Evolutionary conservation across 2,329 filamentous ascomycete species (phyloP).

Genomic region (Pseudophaeomoniella oleicola): DNA sequence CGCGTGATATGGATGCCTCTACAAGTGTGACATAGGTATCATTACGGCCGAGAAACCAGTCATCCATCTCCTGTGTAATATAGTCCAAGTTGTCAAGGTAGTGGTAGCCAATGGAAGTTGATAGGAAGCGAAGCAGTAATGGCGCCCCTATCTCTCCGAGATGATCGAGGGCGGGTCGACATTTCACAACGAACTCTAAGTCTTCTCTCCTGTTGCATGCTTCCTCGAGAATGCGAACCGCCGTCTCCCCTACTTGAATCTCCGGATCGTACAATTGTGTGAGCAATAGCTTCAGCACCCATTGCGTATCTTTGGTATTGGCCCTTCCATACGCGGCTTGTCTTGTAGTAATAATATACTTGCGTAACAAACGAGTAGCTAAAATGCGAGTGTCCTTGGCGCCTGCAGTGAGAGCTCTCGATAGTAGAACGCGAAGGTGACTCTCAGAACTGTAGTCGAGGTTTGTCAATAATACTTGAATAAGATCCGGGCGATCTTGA

Average conservation of each 20-base stretch:
- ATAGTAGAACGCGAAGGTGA: slow-evolving; percentile 81
- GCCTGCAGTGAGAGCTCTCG: slow-evolving; percentile 82
- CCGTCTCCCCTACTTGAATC: slow-evolving; percentile 88
- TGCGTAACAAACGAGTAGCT: slow-evolving; percentile 71
- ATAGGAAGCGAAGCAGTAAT: slow-evolving; percentile 78
- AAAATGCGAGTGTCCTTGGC: slow-evolving; percentile 85
- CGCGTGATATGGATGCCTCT: slow-evolving; percentile 83
- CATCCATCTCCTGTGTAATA: slow-evolving; percentile 98
- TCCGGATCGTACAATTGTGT: slow-evolving; percentile 96
- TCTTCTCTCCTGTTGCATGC: slow-evolving; percentile 86
- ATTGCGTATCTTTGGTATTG: slow-evolving; percentile 47
- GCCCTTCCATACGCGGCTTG: slow-evolving; percentile 16
- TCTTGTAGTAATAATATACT: slow-evolving; percentile 57
- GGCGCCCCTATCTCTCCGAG: slow-evolving; percentile 93
- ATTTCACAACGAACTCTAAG: slow-evolving; percentile 92
- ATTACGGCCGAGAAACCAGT: slow-evolving; percentile 96
- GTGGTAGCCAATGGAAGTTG: slow-evolving; percentile 92
- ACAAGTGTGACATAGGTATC: slow-evolving; percentile 91
- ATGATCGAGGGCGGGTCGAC: slow-evolving; percentile 84
- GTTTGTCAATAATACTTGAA: slow-evolving; percentile 73
- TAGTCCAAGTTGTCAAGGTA: slow-evolving; percentile 95
- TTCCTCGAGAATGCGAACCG: slow-evolving; percentile 93
- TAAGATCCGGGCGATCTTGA: slow-evolving; percentile 77
- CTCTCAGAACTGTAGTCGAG: slow-evolving; percentile 85
- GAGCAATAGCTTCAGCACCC: slow-evolving; percentile 94